A percentile compares a stretch with the other conserved stretches of the same genome.
phyloP scores from a whole-genome alignment of 2,329 filamentous ascomycete genomes.

The Amauroascus verrucosus region DNA sequence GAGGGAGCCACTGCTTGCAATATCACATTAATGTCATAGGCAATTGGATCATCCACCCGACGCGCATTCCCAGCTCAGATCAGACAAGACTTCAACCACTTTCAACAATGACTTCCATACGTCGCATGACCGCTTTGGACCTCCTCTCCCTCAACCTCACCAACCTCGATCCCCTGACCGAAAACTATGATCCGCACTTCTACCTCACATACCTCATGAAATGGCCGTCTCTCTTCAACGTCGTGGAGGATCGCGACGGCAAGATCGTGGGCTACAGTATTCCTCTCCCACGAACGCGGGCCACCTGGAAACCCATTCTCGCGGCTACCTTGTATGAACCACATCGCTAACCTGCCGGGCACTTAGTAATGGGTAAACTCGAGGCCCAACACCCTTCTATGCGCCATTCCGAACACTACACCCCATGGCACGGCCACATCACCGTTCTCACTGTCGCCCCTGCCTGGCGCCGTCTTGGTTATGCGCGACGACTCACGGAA shows the following conservation, averaged over 20 bases:
- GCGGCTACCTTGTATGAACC: no score
- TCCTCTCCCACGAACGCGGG: neutral
- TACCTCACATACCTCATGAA: conserved; percentile 92
- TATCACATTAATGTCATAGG: no score
- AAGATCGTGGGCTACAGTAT: conserved; percentile 89
- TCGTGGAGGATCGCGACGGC: conserved; percentile 76
- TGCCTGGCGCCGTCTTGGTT: conserved; percentile 70
- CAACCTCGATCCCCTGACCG: conserved; percentile 93
- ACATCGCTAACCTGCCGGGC: neutral
- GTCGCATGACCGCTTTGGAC: conserved; percentile 73
- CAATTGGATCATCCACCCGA: no score
- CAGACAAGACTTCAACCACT: no score
- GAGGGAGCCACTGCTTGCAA: no score
- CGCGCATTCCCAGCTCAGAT: neutral
- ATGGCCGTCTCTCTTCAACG: conserved; percentile 91
- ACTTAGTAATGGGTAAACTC: conserved; percentile 85
- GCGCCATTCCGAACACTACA: conserved; percentile 71
- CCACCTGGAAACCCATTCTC: no score
- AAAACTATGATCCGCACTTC: conserved; percentile 92
- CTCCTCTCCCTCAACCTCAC: conserved; percentile 84
- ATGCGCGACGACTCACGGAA: conserved; percentile 72
- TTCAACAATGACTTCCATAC: conserved; percentile 66
- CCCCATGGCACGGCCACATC: conserved; percentile 99
- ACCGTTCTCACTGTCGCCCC: conserved; percentile 90
- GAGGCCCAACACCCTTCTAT: conserved; percentile 72